phyloP scores from a whole-genome alignment of 106 monocot genomes.

The Alisma plantagoaquatica region DNA sequence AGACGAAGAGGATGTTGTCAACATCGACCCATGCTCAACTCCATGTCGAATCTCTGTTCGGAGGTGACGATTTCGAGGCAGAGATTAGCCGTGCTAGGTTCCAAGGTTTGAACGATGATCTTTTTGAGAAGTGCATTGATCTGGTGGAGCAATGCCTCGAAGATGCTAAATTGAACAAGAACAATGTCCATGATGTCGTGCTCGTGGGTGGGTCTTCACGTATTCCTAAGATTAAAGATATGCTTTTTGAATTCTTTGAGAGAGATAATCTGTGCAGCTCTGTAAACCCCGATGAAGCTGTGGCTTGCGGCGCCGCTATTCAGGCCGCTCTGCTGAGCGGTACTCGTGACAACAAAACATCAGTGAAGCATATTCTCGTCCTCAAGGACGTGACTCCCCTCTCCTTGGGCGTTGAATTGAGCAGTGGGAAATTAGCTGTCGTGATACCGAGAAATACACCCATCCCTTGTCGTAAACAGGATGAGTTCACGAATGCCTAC shows the following conservation, averaged over 20 bases:
- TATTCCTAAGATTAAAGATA: constrained; percentile 36
- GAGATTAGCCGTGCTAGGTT: constrained; percentile 3
- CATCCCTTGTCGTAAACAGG: constrained; percentile 49
- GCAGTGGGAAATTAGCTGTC: too few relatives aligned
- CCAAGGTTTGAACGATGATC: constrained; percentile 19
- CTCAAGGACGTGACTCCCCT: constrained; percentile 29
- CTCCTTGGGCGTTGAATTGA: constrained; percentile 1
- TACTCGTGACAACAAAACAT: constrained; percentile 10
- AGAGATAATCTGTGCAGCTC: constrained; percentile 26
- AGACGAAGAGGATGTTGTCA: too few relatives aligned
- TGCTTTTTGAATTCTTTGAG: constrained; percentile 25
- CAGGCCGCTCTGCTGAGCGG: constrained; percentile 4
- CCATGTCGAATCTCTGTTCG: constrained; percentile 12
- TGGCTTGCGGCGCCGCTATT: constrained; percentile 10
- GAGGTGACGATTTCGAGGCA: constrained; percentile 11
- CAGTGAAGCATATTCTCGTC: constrained; percentile 27
- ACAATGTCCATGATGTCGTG: constrained; percentile 4
- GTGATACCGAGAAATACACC: constrained; percentile 57
- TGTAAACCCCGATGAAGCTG: constrained; percentile 11
- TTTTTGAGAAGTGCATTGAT: constrained; percentile 56
- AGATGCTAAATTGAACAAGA: constrained; percentile 19
- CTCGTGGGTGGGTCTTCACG: constrained; percentile 10
- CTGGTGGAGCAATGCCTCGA: too few relatives aligned
- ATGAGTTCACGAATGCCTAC: constrained; percentile 40
- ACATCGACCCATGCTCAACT: too few relatives aligned